Evolutionary conservation across 164 flowering plant species (phyloP).

Genomic region (Tetracentron sinense): DNA sequence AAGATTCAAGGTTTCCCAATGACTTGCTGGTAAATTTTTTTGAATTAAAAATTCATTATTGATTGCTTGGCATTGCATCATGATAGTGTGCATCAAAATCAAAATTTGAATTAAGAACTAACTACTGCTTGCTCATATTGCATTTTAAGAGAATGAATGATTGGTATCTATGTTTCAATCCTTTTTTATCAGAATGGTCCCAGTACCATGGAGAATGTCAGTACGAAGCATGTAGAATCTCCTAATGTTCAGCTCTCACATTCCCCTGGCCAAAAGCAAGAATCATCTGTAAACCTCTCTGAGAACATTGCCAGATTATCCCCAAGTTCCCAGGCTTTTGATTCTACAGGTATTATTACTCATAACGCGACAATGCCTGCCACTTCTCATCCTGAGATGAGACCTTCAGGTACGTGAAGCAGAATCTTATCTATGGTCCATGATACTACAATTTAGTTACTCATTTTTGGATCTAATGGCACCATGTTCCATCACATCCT

Average conservation of each 20-base stretch:
- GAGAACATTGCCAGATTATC: conserved; percentile 30
- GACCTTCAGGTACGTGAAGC: conserved; percentile 40
- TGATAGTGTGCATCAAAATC: neutral
- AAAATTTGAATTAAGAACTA: neutral
- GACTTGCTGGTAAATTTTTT: conserved; percentile 52
- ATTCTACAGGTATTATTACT: conserved; percentile 21
- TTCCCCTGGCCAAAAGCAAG: conserved; percentile 22
- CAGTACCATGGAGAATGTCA: conserved; percentile 31
- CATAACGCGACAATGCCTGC: conserved; percentile 14
- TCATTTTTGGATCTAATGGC: neutral
- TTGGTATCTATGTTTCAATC: neutral
- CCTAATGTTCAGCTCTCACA: conserved; percentile 28
- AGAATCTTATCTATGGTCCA: neutral
- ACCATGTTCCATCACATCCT: neutral
- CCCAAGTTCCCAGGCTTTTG: conserved; percentile 20
- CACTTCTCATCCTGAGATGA: conserved; percentile 22
- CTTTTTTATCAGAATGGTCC: conserved; percentile 61
- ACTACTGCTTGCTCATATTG: neutral
- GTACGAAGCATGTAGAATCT: conserved; percentile 32
- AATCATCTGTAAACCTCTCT: conserved; percentile 19
- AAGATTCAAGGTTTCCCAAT: conserved; percentile 35
- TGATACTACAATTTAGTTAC: neutral
- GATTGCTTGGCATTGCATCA: neutral
- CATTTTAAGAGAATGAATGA: conserved; percentile 1
- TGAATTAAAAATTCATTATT: neutral